phyloP scores from a whole-genome alignment of 192 early-diverging fungal species.

The Coemansia sp. region DNA sequence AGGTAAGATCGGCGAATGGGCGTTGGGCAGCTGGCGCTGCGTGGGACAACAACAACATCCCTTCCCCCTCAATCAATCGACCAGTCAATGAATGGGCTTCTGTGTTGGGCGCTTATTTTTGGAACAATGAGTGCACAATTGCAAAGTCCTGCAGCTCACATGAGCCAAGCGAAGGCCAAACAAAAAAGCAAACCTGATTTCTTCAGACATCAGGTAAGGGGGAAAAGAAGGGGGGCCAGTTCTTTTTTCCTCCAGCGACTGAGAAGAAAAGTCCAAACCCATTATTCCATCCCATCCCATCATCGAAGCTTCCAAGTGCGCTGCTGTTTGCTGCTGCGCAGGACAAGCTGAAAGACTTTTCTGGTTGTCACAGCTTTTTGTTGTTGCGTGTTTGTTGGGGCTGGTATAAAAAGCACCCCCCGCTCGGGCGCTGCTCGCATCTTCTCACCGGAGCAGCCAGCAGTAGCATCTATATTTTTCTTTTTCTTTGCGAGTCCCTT shows the following conservation, averaged over 20 bases:
- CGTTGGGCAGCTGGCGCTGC: too few relatives aligned
- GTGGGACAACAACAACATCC: too few relatives aligned
- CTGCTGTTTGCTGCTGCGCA: neutral
- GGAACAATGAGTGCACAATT: conserved; percentile 6
- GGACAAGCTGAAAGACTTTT: neutral
- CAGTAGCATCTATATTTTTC: neutral
- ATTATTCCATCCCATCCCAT: neutral
- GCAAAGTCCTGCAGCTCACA: conserved; percentile 1
- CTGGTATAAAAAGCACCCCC: neutral
- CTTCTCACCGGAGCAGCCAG: neutral
- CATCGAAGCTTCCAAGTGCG: neutral
- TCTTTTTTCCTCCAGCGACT: neutral
- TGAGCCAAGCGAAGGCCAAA: neutral
- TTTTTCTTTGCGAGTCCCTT: neutral
- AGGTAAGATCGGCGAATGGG: neutral
- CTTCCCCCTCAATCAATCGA: neutral
- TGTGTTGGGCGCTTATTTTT: neutral
- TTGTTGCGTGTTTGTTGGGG: neutral
- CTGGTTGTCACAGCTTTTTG: neutral
- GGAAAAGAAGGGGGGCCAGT: neutral
- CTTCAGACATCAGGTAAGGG: neutral
- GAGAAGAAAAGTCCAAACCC: neutral
- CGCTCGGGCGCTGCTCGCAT: neutral
- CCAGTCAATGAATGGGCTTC: neutral
- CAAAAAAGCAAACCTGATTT: neutral